Conservation (phyloP, 1,284 basidiomycete genomes). For the Cerioporus squamosus region DNA sequence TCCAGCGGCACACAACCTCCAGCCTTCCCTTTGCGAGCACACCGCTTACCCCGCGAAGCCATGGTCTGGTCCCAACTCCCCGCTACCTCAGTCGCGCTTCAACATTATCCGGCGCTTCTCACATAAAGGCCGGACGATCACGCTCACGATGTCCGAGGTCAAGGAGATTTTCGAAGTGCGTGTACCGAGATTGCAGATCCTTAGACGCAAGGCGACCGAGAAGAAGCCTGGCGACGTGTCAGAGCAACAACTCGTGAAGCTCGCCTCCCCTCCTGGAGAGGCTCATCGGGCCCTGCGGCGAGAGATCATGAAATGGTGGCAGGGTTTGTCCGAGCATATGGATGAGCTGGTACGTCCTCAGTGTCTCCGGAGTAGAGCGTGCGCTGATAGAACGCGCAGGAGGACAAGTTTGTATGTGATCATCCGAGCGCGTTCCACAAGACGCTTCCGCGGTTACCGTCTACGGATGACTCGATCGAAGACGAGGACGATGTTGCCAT, state of each 20-base stretch:
- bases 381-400: slow-evolving; percentile 36
- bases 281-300: slow-evolving; percentile 53
- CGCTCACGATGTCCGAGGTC: slow-evolving; percentile 50
- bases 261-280: slow-evolving; percentile 25
- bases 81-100: slow-evolving; percentile 41
- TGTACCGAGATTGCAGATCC: slow-evolving; percentile 63
- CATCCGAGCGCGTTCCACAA: slow-evolving; percentile 41
- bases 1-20: slow-evolving; percentile 43
- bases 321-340: slow-evolving; percentile 60
- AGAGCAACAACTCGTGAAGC: slow-evolving; percentile 3
- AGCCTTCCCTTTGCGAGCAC: slow-evolving; percentile 56
- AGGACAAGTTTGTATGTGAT: slow-evolving; percentile 42
- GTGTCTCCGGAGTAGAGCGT: not conserved
- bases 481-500: slow-evolving; percentile 28
- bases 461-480: slow-evolving; percentile 51
- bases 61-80: slow-evolving; percentile 33
- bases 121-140: slow-evolving; percentile 42
- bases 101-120: slow-evolving; percentile 60
- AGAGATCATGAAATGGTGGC: slow-evolving; percentile 72
- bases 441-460: slow-evolving; percentile 60
- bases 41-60: slow-evolving; percentile 44
- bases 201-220: slow-evolving; percentile 31
- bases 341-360: slow-evolving; percentile 54
- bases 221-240: slow-evolving; percentile 29
- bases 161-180: slow-evolving; percentile 65